Evolutionary conservation across 2,329 filamentous ascomycete species (phyloP), one percentile per base, ranked within the genome.

Genomic region (Neospermospora avenae): DNA sequence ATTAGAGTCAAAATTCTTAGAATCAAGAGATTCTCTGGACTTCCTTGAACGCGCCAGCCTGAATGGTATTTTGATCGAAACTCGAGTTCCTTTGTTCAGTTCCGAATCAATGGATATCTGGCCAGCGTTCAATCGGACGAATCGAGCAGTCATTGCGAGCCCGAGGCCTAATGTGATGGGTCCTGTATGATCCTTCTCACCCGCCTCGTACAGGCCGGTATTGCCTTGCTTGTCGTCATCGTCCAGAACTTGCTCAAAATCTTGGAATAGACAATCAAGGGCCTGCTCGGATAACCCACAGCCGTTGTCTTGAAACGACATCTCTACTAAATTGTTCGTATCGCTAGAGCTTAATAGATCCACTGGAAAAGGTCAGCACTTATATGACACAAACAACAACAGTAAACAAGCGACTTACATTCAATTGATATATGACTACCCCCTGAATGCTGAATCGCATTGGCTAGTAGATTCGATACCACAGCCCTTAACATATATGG

Each of bases 51-150:
- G 34, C n/a, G 65, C 57, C 37, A 65, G 65, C 14, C 62, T 58
- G 53, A 67, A 67, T 11, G 67, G 67, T 1, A 68, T 66, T 13
- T 62, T 67, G 10, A 68, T 46, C 1, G 63, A 64, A n/a, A 67
- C 66, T 51, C 59, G 60, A 1, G 67, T 67, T 34, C 67, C 67
- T 51, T 59, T 61, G 2, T 55, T 55, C 22, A 20, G 1, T 53
- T 62, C 52, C n/a, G 63, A 61, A 18, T 61, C 55, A n/a, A 67
- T 69, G 28, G 51, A 46, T 37, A 69, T 68, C 42, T 67, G 67
- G 8, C 66, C 66, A 25, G 58, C 58, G 35, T 67, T 65, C 13
- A 68, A 45, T 11, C 66, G 58, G 0, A 67, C 67, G 51, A 66
- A 69, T 42, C 64, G 57, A 10, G 67, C 67, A 14, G 64, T 63